phyloP scores from a whole-genome alignment of 2,329 filamentous ascomycete genomes.

The Xylaria digitata region DNA sequence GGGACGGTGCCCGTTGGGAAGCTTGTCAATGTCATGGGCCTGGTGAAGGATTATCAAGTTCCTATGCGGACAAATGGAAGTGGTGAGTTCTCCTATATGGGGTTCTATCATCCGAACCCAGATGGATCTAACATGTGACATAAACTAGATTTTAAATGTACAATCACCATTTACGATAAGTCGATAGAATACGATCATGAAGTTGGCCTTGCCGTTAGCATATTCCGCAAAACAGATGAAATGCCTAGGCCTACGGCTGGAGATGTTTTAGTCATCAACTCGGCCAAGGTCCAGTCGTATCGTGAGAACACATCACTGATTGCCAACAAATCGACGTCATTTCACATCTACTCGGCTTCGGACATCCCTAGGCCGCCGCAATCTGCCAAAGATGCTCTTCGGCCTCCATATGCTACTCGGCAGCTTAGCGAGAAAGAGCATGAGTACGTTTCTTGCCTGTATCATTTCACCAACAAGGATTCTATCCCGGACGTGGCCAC shows the following conservation, averaged over 20 bases:
- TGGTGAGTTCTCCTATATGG: conserved; percentile 55
- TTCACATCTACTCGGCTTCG: conserved; percentile 58
- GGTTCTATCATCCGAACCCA: conserved; percentile 12
- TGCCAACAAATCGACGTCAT: conserved; percentile 55
- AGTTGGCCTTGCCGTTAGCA: conserved; percentile 61
- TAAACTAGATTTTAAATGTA: conserved; percentile 67
- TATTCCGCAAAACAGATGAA: conserved; percentile 65
- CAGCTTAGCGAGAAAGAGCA: conserved; percentile 49
- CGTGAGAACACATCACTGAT: conserved; percentile 56
- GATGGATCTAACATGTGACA: conserved; percentile 36
- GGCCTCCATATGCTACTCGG: conserved; percentile 36
- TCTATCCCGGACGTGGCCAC: conserved; percentile 56
- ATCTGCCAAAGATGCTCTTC: conserved; percentile 52
- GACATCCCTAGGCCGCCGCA: conserved; percentile 56
- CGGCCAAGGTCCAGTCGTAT: conserved; percentile 61
- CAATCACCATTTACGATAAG: conserved; percentile 69
- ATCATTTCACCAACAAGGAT: conserved; percentile 58
- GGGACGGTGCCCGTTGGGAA: conserved; percentile 46
- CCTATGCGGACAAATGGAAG: conserved; percentile 62
- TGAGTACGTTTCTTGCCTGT: conserved; percentile 61
- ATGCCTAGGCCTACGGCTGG: conserved; percentile 63
- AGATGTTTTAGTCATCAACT: conserved; percentile 73
- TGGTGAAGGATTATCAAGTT: conserved; percentile 73
- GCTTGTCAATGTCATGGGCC: conserved; percentile 72
- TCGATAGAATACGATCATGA: conserved; percentile 60